phyloP scores from a whole-genome alignment of 2,329 filamentous ascomycete species.

The Emergomyces africanus region DNA sequence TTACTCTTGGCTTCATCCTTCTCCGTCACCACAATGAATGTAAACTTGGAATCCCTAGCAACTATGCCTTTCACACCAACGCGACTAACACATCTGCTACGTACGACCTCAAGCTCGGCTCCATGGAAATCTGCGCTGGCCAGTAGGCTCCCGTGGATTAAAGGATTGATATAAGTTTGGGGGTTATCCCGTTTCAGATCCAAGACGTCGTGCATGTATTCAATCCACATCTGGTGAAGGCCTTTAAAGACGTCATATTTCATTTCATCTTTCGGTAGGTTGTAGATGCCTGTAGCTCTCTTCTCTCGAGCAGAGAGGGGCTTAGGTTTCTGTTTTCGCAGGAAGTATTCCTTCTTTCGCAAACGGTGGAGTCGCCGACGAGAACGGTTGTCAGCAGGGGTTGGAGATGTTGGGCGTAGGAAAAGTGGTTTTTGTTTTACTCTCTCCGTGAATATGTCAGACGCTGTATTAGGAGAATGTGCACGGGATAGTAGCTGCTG shows the following conservation, averaged over 20 bases:
- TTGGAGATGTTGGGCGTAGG: slow-evolving; percentile 64
- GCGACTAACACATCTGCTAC: slow-evolving; percentile 65
- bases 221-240: slow-evolving; percentile 66
- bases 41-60: slow-evolving; percentile 73
- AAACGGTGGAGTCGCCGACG: slow-evolving; percentile 40
- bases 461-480: slow-evolving; percentile 60
- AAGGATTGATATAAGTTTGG: slow-evolving; percentile 41
- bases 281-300: slow-evolving; percentile 57
- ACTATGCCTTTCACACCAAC: slow-evolving; percentile 81
- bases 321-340: slow-evolving; percentile 41
- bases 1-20: slow-evolving; percentile 56
- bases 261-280: slow-evolving; percentile 54
- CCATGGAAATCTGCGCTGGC: slow-evolving; percentile 85
- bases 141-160: slow-evolving; percentile 45
- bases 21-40: slow-evolving; percentile 70
- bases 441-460: slow-evolving; percentile 66
- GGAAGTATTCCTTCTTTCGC: slow-evolving; percentile 35
- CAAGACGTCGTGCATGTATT: slow-evolving; percentile 73
- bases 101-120: slow-evolving; percentile 66
- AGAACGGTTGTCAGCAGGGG: slow-evolving; percentile 37
- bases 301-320: slow-evolving; percentile 73
- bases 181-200: slow-evolving; percentile 32
- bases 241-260: slow-evolving; percentile 67
- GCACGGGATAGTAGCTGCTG: slow-evolving; percentile 60
- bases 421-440: slow-evolving; percentile 71